phyloP scores from a whole-genome alignment of 163 green algal species.

The Prototheca cutis region DNA sequence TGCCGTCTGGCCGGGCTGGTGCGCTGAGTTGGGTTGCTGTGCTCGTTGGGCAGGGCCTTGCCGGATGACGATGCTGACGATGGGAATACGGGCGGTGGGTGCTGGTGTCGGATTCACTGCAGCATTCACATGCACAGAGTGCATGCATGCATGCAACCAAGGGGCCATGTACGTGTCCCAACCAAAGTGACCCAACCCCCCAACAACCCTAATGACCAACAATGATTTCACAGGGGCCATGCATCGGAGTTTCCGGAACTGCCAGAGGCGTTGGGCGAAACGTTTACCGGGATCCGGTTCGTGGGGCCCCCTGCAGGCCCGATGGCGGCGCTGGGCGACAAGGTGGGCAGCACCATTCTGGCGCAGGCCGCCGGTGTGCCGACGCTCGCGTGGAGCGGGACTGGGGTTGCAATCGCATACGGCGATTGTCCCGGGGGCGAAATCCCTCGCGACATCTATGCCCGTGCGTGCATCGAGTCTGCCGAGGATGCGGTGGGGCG shows the following conservation, averaged over 20 bases:
- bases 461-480: slow-evolving; percentile 63
- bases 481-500: slow-evolving; percentile 63
- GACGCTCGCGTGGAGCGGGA: slow-evolving; percentile 86
- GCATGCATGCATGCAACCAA: too few species aligned
- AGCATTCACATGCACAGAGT: too few species aligned
- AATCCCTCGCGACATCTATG: slow-evolving; percentile 58
- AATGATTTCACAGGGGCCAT: slow-evolving; percentile 90
- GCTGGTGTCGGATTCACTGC: too few species aligned
- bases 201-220: too few species aligned
- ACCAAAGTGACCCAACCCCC: slow-evolving; percentile 30
- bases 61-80: too few species aligned
- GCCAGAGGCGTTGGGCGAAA: slow-evolving; percentile 59
- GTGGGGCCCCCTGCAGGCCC: slow-evolving; percentile 70
- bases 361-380: slow-evolving; percentile 90
- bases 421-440: slow-evolving; percentile 33
- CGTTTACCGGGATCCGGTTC: slow-evolving; percentile 69
- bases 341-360: slow-evolving; percentile 94
- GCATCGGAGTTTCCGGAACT: slow-evolving; percentile 93
- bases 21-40: too few species aligned
- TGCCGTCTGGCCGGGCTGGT: slow-evolving; percentile 94
- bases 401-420: slow-evolving; percentile 53
- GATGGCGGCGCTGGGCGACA: slow-evolving; percentile 96
- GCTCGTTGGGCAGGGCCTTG: too few species aligned
- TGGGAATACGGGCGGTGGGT: too few species aligned
- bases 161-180: too few species aligned